Evolutionary conservation across 164 flowering plant species (phyloP).

Genomic region (Dillenia turbinata): DNA sequence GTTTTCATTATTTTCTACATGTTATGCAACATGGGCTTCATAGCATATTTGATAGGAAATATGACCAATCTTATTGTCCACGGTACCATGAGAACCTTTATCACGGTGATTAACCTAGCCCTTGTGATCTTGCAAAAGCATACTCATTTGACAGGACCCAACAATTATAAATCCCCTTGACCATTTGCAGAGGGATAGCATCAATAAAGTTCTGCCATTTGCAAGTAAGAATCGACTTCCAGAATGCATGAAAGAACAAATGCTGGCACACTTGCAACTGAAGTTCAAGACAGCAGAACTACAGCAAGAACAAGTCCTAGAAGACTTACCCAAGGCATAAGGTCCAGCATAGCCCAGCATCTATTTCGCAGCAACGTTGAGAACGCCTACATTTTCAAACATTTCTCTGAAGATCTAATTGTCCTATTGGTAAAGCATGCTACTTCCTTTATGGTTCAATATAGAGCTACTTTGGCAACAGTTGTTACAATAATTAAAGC

Average conservation of each 20-base stretch:
- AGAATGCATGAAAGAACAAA: slow-evolving; percentile 75
- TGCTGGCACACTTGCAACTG: slow-evolving; percentile 76
- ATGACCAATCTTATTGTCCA: slow-evolving; percentile 90
- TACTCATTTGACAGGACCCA: no score
- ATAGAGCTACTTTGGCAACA: not conserved
- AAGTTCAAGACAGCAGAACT: slow-evolving; percentile 78
- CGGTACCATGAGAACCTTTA: slow-evolving; percentile 49
- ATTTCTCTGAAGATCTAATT: slow-evolving; percentile 58
- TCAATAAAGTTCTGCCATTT: slow-evolving; percentile 53
- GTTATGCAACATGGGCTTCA: slow-evolving; percentile 90
- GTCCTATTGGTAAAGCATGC: slow-evolving; percentile 44
- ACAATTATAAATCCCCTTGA: no score
- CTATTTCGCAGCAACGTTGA: slow-evolving; percentile 54
- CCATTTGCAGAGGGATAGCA: slow-evolving; percentile 58
- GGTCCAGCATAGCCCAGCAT: slow-evolving; percentile 76
- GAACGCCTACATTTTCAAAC: slow-evolving; percentile 69
- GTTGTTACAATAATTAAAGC: not conserved
- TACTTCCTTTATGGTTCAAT: not conserved
- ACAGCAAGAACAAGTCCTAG: slow-evolving; percentile 76
- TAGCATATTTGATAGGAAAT: slow-evolving; percentile 77
- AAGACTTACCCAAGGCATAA: slow-evolving; percentile 80
- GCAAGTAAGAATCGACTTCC: slow-evolving; percentile 83
- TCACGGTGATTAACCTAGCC: slow-evolving; percentile 42
- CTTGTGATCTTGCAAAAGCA: not conserved
- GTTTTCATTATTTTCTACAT: slow-evolving; percentile 65